These are phyloP conservation scores for Huntiella moniliformis DNA, from an alignment of 2,329 filamentous ascomycete genomes.

Conservation along the genomic window DNA sequence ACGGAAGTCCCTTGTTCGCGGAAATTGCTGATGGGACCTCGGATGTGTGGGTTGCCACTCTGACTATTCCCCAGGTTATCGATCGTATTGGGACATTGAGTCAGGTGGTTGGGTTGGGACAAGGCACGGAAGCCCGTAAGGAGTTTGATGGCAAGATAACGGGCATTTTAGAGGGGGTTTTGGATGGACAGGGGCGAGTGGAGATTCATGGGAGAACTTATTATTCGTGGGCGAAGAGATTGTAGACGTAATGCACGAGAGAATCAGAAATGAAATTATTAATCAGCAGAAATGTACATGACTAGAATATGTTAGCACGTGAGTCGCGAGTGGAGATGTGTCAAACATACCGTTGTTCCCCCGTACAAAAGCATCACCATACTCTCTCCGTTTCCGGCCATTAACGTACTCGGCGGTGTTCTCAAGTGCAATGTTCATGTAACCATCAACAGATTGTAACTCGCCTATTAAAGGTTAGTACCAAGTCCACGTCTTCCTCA, in stretches of 20 bases:
- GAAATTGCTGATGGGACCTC: slow-evolving; percentile 39
- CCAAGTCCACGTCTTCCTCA: not conserved
- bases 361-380: slow-evolving; percentile 87
- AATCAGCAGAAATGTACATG: slow-evolving; percentile 53
- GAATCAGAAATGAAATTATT: slow-evolving; percentile 15
- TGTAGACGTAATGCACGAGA: slow-evolving; percentile 19
- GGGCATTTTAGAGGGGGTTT: slow-evolving; percentile 32
- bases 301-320: slow-evolving; percentile 25
- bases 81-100: slow-evolving; percentile 46
- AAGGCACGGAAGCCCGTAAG: slow-evolving; percentile 27
- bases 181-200: slow-evolving; percentile 44
- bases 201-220: slow-evolving; percentile 45
- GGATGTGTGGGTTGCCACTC: slow-evolving; percentile 37
- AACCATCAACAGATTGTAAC: slow-evolving; percentile 90
- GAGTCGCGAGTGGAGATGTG: not conserved
- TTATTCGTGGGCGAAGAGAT: slow-evolving; percentile 39
- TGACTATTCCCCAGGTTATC: slow-evolving; percentile 42
- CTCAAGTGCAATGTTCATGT: slow-evolving; percentile 98
- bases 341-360: slow-evolving; percentile 68
- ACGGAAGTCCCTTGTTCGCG: slow-evolving; percentile 32
- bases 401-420: slow-evolving; percentile 86
- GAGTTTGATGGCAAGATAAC: slow-evolving; percentile 28
- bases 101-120: slow-evolving; percentile 39
- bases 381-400: slow-evolving; percentile 61
- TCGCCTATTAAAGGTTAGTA: slow-evolving; percentile 41